Conservation (phyloP, 495 filamentous ascomycete species). For the Aspergillus funiculosus region DNA sequence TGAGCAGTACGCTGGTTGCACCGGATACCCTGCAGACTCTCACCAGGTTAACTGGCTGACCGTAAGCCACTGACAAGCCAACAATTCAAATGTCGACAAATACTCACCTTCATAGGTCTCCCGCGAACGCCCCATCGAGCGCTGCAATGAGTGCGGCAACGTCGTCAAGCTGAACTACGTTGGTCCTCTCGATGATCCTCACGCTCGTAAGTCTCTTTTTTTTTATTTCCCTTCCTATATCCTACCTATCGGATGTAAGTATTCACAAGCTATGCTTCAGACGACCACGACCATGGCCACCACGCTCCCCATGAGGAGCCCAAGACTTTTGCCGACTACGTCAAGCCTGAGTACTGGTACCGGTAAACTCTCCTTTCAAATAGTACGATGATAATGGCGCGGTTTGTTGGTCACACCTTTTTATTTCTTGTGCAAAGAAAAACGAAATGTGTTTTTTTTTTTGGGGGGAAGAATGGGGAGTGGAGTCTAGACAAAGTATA, state of each 20-base stretch:
- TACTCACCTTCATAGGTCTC: constrained; percentile 52
- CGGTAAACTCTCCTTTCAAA: constrained; percentile 33
- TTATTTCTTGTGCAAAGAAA: not conserved
- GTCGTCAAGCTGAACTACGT: constrained; percentile 97
- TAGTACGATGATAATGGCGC: constrained; percentile 16
- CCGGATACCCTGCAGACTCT: constrained; percentile 85
- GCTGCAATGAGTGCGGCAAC: constrained; percentile 92
- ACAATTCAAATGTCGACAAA: not conserved
- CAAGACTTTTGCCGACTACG: constrained; percentile 89
- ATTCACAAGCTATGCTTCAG: too few species aligned
- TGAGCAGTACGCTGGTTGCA: constrained; percentile 96
- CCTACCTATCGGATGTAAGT: not conserved
- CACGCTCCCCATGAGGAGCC: constrained; percentile 65
- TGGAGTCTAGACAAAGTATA: constrained; percentile 9
- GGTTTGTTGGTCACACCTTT: constrained; percentile 3
- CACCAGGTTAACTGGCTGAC: constrained; percentile 86
- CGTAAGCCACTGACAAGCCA: constrained; percentile 46
- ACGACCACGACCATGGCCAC: constrained; percentile 47
- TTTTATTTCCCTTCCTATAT: not conserved
- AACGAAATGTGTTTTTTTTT: not conserved
- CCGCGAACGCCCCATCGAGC: constrained; percentile 82
- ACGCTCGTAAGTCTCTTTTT: constrained; percentile 41
- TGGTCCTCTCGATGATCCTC: constrained; percentile 66
- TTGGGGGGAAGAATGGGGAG: not conserved
- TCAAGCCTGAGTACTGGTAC: constrained; percentile 88